These are phyloP conservation scores for Aspergillus baeticus DNA, from an alignment of 495 filamentous ascomycete species.

Conservation along the genomic window DNA sequence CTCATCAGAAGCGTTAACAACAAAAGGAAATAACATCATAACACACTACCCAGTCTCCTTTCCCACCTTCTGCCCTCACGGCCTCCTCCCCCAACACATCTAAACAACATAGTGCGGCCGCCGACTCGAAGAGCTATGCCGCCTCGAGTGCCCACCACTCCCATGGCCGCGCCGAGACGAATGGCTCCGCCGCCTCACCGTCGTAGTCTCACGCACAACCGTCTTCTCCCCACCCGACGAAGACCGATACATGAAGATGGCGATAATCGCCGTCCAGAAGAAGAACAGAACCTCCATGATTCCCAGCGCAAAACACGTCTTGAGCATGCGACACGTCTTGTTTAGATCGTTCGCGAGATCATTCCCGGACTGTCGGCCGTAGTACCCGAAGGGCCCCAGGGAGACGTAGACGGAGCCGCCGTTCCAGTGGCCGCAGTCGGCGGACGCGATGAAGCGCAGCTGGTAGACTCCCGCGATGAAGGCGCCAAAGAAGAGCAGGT, in stretches of 20 bases:
- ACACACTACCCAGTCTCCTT: too few species aligned
- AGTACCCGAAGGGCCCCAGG: constrained; percentile 59
- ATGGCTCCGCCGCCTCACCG: constrained; percentile 42
- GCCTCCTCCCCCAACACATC: not conserved
- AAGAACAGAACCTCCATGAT: constrained; percentile 90
- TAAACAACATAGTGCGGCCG: constrained; percentile 42
- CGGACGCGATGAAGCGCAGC: constrained; percentile 65
- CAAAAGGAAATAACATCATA: too few species aligned
- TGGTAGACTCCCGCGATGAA: constrained; percentile 79
- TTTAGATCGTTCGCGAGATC: constrained; percentile 49
- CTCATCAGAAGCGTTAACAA: too few species aligned
- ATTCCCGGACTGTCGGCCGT: constrained; percentile 36
- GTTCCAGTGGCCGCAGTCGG: constrained; percentile 62
- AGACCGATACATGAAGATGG: constrained; percentile 53
- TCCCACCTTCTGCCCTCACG: too few species aligned
- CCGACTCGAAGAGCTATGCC: constrained; percentile 37
- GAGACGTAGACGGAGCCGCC: constrained; percentile 50
- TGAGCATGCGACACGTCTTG: constrained; percentile 85
- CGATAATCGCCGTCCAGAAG: constrained; percentile 64
- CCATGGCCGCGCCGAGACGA: constrained; percentile 36
- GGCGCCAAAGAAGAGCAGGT: constrained; percentile 77
- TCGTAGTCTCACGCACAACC: constrained; percentile 41
- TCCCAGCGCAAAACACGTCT: constrained; percentile 79
- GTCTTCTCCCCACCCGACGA: constrained; percentile 13
- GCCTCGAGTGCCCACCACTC: constrained; percentile 20